Base-by-base conservation (phyloP, 2,329 filamentous ascomycete species). In the Aspergillus texensis region DNA sequence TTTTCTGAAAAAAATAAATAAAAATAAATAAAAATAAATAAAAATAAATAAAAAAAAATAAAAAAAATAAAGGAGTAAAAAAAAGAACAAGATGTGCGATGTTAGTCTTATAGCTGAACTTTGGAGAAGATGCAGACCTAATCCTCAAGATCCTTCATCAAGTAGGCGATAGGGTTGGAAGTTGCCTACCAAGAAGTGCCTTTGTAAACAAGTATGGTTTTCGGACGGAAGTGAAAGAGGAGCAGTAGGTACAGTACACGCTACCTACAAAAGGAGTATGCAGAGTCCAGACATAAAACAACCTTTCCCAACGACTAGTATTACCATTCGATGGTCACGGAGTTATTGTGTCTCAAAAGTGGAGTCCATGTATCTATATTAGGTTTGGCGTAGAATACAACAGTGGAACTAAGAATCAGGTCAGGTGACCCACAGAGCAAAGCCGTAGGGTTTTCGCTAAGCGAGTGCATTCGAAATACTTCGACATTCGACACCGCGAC, bases 401-500 rank as follows among this genome's bases (percentile, higher is more conserved):
- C 36, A 57, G 16, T 46, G 55, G 36, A 24, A 60, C 59, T 48
- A 62, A 56, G 34, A 36, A 61, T 54, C 58, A 70, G 67, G 75
- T 78, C 75, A 74, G 71, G 73, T 77, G 74, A 77, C 75, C 72
- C 75, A 78, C 75, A 78, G 68, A 72, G 67, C 46, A 57, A 48
- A 62, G 46, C 66, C 65, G 68, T 75, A 77, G 75, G 74, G 75
- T 77, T 78, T 78, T 78, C 73, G 72, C 68, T 78, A 75, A 78
- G 72, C 75, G 76, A 77, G 75, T 70, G 68, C 75, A 73, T 71
- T 73, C 70, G 69, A 73, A 77, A 77, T 70, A 76, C 70, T 75
- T 75, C 68, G 74, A 77, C 71, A 69, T 68, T 74, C 71, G 75
- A 79, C 76, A 77, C 74, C 76, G 77, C 76, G 78, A 79, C 75